Conservation (phyloP, 2,329 filamentous ascomycete genomes). For the Pochonia chlamydosporia region DNA sequence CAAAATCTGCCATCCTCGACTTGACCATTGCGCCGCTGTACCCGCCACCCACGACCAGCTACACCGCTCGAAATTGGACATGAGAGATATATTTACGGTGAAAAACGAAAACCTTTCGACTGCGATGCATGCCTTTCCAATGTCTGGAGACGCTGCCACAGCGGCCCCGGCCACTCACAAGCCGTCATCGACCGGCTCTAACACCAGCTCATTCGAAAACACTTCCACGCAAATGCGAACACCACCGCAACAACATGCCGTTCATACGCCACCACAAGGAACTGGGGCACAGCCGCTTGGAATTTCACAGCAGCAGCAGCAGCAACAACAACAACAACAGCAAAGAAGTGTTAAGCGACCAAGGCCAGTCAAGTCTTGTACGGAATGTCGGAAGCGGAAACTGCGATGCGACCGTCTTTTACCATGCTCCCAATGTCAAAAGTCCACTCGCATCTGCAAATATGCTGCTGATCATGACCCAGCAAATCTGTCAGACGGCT, state of each 20-base stretch:
- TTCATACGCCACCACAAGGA: constrained; percentile 7
- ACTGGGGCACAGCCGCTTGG: constrained; percentile 15
- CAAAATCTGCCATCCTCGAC: constrained; percentile 2
- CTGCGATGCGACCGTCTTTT: constrained; percentile 49
- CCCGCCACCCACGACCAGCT: neutral
- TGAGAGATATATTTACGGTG: neutral
- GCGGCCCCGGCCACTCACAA: constrained; percentile 1
- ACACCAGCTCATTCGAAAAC: constrained; percentile 8
- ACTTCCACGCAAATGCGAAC: constrained; percentile 6
- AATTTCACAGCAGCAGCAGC: constrained; percentile 16
- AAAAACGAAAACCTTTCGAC: constrained; percentile 2
- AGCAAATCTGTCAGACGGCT: constrained; percentile 43
- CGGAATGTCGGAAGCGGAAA: constrained; percentile 52
- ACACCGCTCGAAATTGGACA: neutral
- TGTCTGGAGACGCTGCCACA: constrained; percentile 1
- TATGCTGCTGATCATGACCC: constrained; percentile 45
- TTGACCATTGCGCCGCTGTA: neutral
- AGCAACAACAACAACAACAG: constrained; percentile 20
- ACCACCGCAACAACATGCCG: constrained; percentile 11
- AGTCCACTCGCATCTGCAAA: constrained; percentile 47
- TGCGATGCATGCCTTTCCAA: constrained; percentile 11
- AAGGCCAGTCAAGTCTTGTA: constrained; percentile 50
- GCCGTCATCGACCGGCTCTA: constrained; percentile 6
- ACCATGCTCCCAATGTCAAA: constrained; percentile 53
- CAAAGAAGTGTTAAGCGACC: constrained; percentile 46